Evolutionary conservation across 1,284 basidiomycete genomes (phyloP).

Genomic region (Somion occarium): DNA sequence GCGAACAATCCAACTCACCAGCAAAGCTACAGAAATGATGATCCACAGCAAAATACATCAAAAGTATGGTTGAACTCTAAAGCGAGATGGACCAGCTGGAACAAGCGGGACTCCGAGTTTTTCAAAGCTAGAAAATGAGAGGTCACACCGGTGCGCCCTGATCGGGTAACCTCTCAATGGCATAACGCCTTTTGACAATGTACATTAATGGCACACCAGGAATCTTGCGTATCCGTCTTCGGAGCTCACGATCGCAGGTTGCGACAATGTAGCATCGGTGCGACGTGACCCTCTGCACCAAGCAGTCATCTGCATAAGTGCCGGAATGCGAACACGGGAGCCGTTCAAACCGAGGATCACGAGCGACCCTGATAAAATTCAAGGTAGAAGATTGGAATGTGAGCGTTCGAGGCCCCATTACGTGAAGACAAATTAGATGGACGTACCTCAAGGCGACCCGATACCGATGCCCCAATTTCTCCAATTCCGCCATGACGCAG

Average conservation of each 20-base stretch:
- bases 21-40: constrained; percentile 4
- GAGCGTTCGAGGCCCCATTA: constrained; percentile 4
- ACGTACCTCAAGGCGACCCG: constrained; percentile 86
- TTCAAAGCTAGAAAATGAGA: background rate
- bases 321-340: constrained; percentile 90
- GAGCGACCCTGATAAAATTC: constrained; percentile 67
- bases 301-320: constrained; percentile 98
- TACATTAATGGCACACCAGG: constrained; percentile 97
- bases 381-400: constrained; percentile 3
- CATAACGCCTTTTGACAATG: constrained; percentile 86
- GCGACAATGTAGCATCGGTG: constrained; percentile 98
- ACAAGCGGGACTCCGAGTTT: too few species aligned
- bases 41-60: background rate
- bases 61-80: background rate
- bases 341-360: constrained; percentile 95
- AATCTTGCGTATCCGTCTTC: constrained; percentile 88
- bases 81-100: background rate
- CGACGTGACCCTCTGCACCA: constrained; percentile 90
- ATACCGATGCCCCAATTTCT: constrained; percentile 96
- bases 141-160: constrained; percentile 64
- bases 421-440: background rate
- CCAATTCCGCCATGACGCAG: constrained; percentile 96
- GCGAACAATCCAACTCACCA: background rate
- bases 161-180: constrained; percentile 91
- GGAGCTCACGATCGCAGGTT: constrained; percentile 94